These are phyloP conservation scores for Solanum etuberosum DNA, from an alignment of 257 asterid genomes.

Conservation along the genomic window DNA sequence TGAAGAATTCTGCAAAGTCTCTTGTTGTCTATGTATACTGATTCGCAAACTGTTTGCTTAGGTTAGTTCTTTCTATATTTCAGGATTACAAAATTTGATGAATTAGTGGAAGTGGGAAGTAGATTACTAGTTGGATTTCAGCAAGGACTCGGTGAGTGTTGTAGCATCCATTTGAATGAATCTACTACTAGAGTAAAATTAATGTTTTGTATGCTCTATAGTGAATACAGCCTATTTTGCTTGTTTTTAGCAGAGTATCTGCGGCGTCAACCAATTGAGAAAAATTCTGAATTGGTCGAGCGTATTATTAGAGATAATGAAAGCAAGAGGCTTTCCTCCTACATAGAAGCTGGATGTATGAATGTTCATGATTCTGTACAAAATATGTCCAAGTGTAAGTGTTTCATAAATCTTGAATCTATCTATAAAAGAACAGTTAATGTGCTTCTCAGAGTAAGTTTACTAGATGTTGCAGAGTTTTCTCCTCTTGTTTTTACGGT, in stretches of 20 bases:
- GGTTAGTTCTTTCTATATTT: background rate
- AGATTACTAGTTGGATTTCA: slow-evolving; percentile 49
- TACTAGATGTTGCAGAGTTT: background rate
- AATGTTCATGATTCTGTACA: slow-evolving; percentile 36
- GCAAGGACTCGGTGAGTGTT: slow-evolving; percentile 55
- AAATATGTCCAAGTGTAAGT: slow-evolving; percentile 60
- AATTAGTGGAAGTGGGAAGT: slow-evolving; percentile 43
- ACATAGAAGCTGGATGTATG: slow-evolving; percentile 53
- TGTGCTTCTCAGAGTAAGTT: background rate
- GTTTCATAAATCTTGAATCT: background rate
- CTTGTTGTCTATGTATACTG: background rate
- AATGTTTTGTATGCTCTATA: background rate
- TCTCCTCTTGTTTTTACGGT: background rate
- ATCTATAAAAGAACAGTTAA: background rate
- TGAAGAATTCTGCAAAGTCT: background rate
- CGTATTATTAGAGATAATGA: slow-evolving; percentile 39
- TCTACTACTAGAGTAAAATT: background rate
- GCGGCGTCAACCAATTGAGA: slow-evolving; percentile 32
- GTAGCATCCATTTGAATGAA: background rate
- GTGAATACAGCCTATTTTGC: background rate
- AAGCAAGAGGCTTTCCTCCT: slow-evolving; percentile 45
- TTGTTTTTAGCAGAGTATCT: slow-evolving; percentile 31
- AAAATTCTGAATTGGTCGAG: slow-evolving; percentile 33
- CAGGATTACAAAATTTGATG: slow-evolving; percentile 59
- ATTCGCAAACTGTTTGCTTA: background rate